A percentile compares a stretch with the other conserved stretches of the same genome.
Conservation (phyloP, 768 basidiomycete species). For the Suillus brevipes region DNA sequence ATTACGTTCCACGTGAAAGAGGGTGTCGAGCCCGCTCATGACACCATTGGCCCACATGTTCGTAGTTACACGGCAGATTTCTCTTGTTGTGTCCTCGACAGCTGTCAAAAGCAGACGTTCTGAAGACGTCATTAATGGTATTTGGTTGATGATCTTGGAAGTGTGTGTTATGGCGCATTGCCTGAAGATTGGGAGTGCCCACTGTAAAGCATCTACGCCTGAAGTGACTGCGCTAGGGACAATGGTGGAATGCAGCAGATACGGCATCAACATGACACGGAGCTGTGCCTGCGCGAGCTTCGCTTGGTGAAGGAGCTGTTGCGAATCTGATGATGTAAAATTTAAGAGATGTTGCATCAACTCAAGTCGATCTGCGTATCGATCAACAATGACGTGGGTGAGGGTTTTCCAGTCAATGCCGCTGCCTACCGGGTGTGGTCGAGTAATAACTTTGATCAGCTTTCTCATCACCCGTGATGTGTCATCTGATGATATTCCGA, state of each 20-base stretch:
- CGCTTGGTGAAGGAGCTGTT: slow-evolving; percentile 10
- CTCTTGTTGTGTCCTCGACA: slow-evolving; percentile 37
- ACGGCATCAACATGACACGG: slow-evolving; percentile 18
- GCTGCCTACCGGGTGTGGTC: slow-evolving; percentile 20
- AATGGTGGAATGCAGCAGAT: slow-evolving; percentile 11
- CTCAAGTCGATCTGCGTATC: slow-evolving; percentile 45
- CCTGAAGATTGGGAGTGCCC: slow-evolving; percentile 33
- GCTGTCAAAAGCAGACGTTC: slow-evolving; percentile 29
- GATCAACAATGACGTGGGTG: slow-evolving; percentile 38
- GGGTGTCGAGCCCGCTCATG: slow-evolving; percentile 18
- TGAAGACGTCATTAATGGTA: slow-evolving; percentile 26
- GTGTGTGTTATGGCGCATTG: slow-evolving; percentile 35
- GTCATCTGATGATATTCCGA: slow-evolving; percentile 17
- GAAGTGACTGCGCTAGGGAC: slow-evolving; percentile 5
- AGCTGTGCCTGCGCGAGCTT: slow-evolving; percentile 19
- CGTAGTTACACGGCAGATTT: slow-evolving; percentile 48
- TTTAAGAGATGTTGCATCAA: slow-evolving; percentile 38
- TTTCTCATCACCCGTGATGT: slow-evolving; percentile 6
- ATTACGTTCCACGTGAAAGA: slow-evolving; percentile 7
- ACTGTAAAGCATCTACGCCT: slow-evolving; percentile 12
- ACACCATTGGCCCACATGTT: slow-evolving; percentile 48
- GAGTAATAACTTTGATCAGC: slow-evolving; percentile 8
- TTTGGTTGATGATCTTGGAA: slow-evolving; percentile 8
- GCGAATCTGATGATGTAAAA: slow-evolving; percentile 13
- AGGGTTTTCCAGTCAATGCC: slow-evolving; percentile 45